Evolutionary conservation across 345 rosid genomes (phyloP).

Genomic region (Erodium maritimum): DNA sequence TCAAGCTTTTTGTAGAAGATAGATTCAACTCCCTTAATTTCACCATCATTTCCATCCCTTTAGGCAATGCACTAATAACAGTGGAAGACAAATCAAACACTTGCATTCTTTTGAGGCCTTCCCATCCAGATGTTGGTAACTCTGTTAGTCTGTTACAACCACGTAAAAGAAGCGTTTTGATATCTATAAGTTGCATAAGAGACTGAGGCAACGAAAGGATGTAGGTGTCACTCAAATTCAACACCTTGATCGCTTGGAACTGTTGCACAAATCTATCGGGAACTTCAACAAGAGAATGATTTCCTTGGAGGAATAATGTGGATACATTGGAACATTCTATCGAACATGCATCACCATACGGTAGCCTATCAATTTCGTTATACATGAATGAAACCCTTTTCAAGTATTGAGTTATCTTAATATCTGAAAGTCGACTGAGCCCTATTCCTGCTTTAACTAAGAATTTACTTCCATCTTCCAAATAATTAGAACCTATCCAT

Average conservation of each 20-base stretch:
- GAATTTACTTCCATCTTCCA: conserved; percentile 11
- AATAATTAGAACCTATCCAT: conserved; percentile 23
- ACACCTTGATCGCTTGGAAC: conserved; percentile 19
- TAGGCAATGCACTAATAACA: conserved; percentile 18
- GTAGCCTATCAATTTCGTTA: conserved; percentile 16
- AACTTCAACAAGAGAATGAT: conserved; percentile 14
- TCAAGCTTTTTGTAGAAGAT: conserved; percentile 27
- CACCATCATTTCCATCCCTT: conserved; percentile 19
- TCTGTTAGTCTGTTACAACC: conserved; percentile 20
- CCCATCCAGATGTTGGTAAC: conserved; percentile 13
- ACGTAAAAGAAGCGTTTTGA: conserved; percentile 25
- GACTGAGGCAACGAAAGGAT: conserved; percentile 24
- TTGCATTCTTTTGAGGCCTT: conserved; percentile 20
- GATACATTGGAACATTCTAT: conserved; percentile 15
- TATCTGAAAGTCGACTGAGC: conserved; percentile 11
- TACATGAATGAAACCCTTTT: conserved; percentile 32
- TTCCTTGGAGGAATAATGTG: conserved; percentile 26
- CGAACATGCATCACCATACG: conserved; percentile 1
- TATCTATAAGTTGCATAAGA: conserved; percentile 14
- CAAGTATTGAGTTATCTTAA: conserved; percentile 14
- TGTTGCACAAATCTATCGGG: conserved; percentile 18
- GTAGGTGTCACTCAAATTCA: conserved; percentile 24
- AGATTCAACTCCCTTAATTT: conserved; percentile 22
- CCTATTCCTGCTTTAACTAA: conserved; percentile 23
- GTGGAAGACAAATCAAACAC: conserved; percentile 32